Percentiles rank a stretch among this genome's conserved stretches.
Evolutionary conservation across 2,329 filamentous ascomycete species (phyloP).

Genomic region (Penicillium fuscoglaucum): DNA sequence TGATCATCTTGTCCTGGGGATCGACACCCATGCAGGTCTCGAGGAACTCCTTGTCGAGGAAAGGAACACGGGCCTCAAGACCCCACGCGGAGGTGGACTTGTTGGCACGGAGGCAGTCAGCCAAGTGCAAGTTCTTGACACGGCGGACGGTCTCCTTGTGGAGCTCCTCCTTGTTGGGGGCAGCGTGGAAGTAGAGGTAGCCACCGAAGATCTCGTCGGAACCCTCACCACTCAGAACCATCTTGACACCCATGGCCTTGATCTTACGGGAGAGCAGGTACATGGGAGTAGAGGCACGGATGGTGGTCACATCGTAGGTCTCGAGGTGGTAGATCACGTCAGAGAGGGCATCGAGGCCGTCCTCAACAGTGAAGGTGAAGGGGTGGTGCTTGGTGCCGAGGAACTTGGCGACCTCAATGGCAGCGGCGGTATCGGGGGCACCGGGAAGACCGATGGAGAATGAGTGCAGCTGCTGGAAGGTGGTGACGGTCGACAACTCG

Average conservation of each 20-base stretch:
- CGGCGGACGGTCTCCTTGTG: conserved; percentile 92
- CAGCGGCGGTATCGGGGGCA: conserved; percentile 88
- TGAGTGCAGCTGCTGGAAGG: conserved; percentile 92
- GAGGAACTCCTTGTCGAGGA: conserved; percentile 96
- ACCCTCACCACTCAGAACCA: conserved; percentile 96
- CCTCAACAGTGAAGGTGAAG: conserved; percentile 97
- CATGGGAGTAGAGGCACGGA: conserved; percentile 97
- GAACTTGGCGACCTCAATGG: conserved; percentile 91
- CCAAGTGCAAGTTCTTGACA: conserved; percentile 92
- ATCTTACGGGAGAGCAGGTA: conserved; percentile 97
- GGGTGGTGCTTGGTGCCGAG: conserved; percentile 97
- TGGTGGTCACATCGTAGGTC: conserved; percentile 97
- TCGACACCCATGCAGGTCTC: conserved; percentile 92
- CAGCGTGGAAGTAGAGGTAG: conserved; percentile 97
- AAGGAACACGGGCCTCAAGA: conserved; percentile 94
- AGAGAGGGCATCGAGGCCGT: conserved; percentile 92
- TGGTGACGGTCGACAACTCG: conserved; percentile 83
- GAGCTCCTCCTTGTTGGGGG: conserved; percentile 87
- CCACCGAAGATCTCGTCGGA: conserved; percentile 98
- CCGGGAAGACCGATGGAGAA: conserved; percentile 97
- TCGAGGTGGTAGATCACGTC: conserved; percentile 99
- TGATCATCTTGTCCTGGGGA: conserved; percentile 94
- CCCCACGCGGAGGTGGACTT: conserved; percentile 99
- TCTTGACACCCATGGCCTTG: conserved; percentile 99
- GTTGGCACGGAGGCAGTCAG: conserved; percentile 97